Evolutionary conservation across 2,329 filamentous ascomycete genomes (phyloP), one percentile per base, ranked within the genome.

Genomic region (Penicillium brevicompactum): DNA sequence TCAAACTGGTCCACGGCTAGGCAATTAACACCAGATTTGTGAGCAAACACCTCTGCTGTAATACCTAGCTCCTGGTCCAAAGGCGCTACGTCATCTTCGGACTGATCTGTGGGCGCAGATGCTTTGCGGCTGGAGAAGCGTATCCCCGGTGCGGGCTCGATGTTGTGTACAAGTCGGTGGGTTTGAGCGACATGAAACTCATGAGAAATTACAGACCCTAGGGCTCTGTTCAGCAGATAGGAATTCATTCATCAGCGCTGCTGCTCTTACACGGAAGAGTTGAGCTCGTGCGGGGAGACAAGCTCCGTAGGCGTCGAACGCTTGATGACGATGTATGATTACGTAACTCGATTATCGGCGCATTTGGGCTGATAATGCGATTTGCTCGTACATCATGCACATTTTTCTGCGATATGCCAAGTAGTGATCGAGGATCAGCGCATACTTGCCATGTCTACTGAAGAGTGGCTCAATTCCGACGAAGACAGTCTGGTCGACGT

Each of bases 1-100:
- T 94, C 90, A 67, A 94, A 91, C 47, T 86, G 85, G 67, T 97
- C 92, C 38, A 96, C 82, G 0, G 89, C 86, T 40, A 97, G 77
- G 38, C 88, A 85, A 67, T 88, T 94, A 37, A 92, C 89, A 13
- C 92, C 92, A 4, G 90, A 84, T 51, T 84, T 82, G 73, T 96
- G 92, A 1, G 91, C 90, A 45, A 66, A 61, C 10, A 69, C 53
- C 10, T 71, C 69, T 27, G 72, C 74, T 46, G 67, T 58, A 51
- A 14, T 42, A 30, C 56, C 67, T 55, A 49, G 47, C 31, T 60
- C 60, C 42, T 54, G 45, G 48, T 57, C 47, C 40, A 52, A 53
- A 27, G 58, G 31, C n/a, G 57, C 56, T 18, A 51, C 46, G 43
- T 59, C 56, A 32, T 58, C 44, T 53, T 57, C 46, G 40, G 43